Percentiles rank a stretch among this genome's conserved stretches.
Evolutionary conservation across 305 asterid genomes (phyloP).

Genomic region (Stenogyne calaminthoides): DNA sequence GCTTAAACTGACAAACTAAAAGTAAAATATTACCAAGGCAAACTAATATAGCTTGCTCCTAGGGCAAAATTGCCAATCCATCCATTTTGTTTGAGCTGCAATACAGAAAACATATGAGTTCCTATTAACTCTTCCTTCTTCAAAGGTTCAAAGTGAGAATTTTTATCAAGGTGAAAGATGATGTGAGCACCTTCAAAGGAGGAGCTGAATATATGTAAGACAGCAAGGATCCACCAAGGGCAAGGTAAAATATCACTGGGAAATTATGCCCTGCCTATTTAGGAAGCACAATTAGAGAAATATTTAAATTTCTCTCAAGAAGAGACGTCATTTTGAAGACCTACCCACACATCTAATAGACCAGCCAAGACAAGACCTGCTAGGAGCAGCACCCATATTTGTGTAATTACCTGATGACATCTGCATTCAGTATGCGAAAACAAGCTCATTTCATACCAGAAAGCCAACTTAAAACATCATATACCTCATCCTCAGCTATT

Average conservation of each 20-base stretch:
- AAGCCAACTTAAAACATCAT: conserved; percentile 24
- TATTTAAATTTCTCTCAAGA: not conserved
- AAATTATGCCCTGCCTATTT: conserved; percentile 82
- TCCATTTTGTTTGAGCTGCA: conserved; percentile 97
- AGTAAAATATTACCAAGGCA: conserved; percentile 72
- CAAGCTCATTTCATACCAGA: conserved; percentile 17
- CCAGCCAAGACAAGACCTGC: conserved; percentile 93
- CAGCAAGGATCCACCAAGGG: conserved; percentile 90
- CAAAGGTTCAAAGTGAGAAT: conserved; percentile 2
- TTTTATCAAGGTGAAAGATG: conserved; percentile 19
- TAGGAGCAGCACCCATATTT: conserved; percentile 94
- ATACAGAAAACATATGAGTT: conserved; percentile 4
- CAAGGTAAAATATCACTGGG: conserved; percentile 85
- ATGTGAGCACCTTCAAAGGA: conserved; percentile 73
- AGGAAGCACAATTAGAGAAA: conserved; percentile 31
- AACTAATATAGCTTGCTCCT: conserved; percentile 94
- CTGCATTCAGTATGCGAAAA: conserved; percentile 27
- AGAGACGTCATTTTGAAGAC: conserved; percentile 35
- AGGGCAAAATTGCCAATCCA: conserved; percentile 97
- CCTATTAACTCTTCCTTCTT: conserved; percentile 1
- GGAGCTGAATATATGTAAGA: conserved; percentile 99
- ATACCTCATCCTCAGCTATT: conserved; percentile 78
- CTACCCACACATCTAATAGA: conserved; percentile 87
- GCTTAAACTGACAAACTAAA: conserved; percentile 19
- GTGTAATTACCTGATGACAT: conserved; percentile 79